Base-by-base conservation (phyloP, 129 eudicot species). In the Chrysanthemum makinoi region DNA sequence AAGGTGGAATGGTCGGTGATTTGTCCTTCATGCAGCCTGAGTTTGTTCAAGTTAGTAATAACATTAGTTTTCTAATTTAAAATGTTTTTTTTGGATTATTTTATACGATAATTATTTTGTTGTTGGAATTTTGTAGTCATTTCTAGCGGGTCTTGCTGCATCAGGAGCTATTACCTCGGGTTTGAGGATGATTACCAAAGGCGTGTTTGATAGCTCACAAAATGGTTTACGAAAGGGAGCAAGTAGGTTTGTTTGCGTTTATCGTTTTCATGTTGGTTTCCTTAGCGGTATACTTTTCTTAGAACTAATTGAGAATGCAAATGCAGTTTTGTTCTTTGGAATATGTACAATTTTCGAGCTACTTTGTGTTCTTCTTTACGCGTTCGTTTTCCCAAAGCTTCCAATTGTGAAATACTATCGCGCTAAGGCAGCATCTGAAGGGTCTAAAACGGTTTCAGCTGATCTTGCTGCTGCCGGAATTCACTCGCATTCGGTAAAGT, bases 1-100 rank as follows among this genome's bases (percentile, higher is more conserved):
- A 86, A 52, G 92, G 88, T 72, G 92, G 92, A 79, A 76, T 86
- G 86, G 75, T 81, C 30, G 92, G 92, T 24, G 92, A 87, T 43
- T 73, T 87, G 46, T 78, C 88, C 1, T 83, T 56, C 71, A 87
- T 87, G 92, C 49, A 17, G 13, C 85, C 92, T 1, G 86, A 81
- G 62, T 79, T 87, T 59, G 65, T 81, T 69, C 92, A 87, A 68
- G 92, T 86, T 70, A 22, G 58, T 67, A 43, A 0, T 33, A 33
- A 39, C 44, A 39, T 7, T 39, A 39, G 46, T 39, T 39, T 39
- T 39, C 46, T 39, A 39, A 39, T 7, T 35, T 2, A 35, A 6
- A 35, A 35, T 35, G 44, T 0, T 26, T 3, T 33, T 20, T 43
- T 15, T 4, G 2, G 47, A 39, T 2, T 30, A 7, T 66, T 3